These are phyloP conservation scores for Simmondsia chinensis DNA, from an alignment of 148 eudicot species.

Conservation along the genomic window DNA sequence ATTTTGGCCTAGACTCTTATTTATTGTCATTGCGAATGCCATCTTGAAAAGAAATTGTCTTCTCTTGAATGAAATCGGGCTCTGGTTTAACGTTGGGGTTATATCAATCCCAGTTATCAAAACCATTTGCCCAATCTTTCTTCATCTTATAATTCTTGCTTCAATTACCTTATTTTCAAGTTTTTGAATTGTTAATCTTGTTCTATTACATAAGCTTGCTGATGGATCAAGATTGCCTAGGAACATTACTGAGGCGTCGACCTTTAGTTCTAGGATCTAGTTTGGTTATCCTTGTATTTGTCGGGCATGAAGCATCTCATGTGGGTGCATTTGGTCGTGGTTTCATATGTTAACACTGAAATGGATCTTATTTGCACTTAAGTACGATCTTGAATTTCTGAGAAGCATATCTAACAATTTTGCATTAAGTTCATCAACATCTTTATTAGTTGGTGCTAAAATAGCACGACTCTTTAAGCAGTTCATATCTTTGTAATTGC, in stretches of 20 bases:
- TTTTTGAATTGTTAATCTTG: background rate
- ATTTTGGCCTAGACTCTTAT: conserved; percentile 9
- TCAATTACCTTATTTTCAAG: background rate
- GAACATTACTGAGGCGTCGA: background rate
- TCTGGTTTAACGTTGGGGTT: background rate
- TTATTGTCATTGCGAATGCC: conserved; percentile 2
- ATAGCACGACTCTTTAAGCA: background rate
- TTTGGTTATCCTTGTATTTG: background rate
- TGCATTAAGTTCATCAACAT: background rate
- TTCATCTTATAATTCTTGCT: background rate
- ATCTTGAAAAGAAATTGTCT: background rate
- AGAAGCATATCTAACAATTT: background rate
- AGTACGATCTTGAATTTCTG: background rate
- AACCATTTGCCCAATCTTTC: background rate
- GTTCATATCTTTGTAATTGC: background rate
- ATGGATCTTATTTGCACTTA: background rate
- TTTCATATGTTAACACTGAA: background rate
- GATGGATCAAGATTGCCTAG: background rate
- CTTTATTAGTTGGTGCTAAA: background rate
- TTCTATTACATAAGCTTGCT: background rate
- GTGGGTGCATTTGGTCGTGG: background rate
- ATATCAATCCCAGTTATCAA: background rate
- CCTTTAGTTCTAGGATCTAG: background rate
- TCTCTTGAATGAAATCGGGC: background rate
- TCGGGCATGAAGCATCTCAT: background rate